Evolutionary conservation across 1,284 basidiomycete species (phyloP), one percentile per base, ranked within the genome.

Genomic region (Cystobasidiaceae sp.): DNA sequence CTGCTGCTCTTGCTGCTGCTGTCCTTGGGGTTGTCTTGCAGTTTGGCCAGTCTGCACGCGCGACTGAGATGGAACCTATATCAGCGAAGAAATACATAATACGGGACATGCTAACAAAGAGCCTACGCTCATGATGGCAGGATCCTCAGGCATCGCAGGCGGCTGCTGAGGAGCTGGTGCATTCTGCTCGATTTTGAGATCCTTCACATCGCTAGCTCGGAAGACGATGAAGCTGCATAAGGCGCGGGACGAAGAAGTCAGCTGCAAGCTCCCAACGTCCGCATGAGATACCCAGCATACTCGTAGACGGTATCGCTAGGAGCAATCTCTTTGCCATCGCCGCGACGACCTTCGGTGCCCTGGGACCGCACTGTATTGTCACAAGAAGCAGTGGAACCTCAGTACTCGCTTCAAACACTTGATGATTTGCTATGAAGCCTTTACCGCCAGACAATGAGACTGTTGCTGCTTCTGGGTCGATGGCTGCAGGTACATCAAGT

Each of bases 121-220:
- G 52, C 71, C 23, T 48, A 75, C 74, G 51, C 68, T 71, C 23
- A 75, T 71, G 50, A 75, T 74, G 4, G 74, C 74, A 9, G 74
- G 74, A 62, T 75, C 74, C 28, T 63, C 23, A 48, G 67, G 67
- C 55, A 56, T 54, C 9, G 51, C 41, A 45, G 59, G 60, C 19
- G 60, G 45, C 30, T 57, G 64, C 27, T 69, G 68, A 21, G 69
- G 23, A 11, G 66, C 54, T 5, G 65, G 66, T 28, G 63, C 52
- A 13, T 69, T 66, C 11, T 70, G 66, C 67, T 75, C 74, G 44
- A 75, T 75, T 44, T 73, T 71, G 45, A 75, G 63, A 55, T 75
- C 74, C 65, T 73, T 74, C 50, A 75, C 72, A 59, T 75, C 74
- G 46, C 69, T 67, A 8, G 74, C 74, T 33, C 71, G 67, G 68